Conservation (phyloP, 2,329 filamentous ascomycete genomes). For the Fusarium sp. region DNA sequence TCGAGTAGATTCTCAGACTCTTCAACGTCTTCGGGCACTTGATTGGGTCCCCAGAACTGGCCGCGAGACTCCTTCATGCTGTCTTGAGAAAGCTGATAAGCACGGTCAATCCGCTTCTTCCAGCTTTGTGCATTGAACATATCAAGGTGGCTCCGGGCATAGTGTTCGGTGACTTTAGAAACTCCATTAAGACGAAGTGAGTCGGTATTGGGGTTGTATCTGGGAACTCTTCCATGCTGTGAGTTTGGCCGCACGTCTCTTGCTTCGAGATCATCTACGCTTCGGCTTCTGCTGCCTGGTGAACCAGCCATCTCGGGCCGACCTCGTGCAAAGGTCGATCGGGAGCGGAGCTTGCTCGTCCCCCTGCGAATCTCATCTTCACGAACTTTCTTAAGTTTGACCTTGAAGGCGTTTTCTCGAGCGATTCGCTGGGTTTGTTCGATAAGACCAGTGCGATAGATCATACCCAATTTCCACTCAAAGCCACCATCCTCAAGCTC, state of each 20-base stretch:
- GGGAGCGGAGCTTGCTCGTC: constrained; percentile 64
- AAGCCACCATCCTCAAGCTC: constrained; percentile 97
- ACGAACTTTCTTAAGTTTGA: constrained; percentile 87
- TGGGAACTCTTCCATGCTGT: constrained; percentile 60
- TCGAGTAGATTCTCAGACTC: constrained; percentile 88
- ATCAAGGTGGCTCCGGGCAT: constrained; percentile 81
- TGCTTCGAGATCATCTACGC: constrained; percentile 59
- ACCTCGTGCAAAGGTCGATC: constrained; percentile 61
- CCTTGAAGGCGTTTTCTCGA: constrained; percentile 86
- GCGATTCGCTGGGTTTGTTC: constrained; percentile 93
- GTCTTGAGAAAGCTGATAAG: constrained; percentile 74
- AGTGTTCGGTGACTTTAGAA: constrained; percentile 77
- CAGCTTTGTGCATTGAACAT: constrained; percentile 88
- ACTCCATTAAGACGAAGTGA: constrained; percentile 73
- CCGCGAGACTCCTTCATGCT: constrained; percentile 83
- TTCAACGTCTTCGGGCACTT: constrained; percentile 82
- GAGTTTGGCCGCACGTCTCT: constrained; percentile 48
- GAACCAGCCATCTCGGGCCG: constrained; percentile 48
- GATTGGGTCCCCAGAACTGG: constrained; percentile 84
- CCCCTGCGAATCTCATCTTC: constrained; percentile 73
- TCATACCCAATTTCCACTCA: constrained; percentile 95
- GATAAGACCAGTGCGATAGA: constrained; percentile 87
- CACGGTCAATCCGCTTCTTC: constrained; percentile 88
- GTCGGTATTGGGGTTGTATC: constrained; percentile 84
- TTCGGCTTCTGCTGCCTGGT: constrained; percentile 64